Evolutionary conservation across 2,329 filamentous ascomycete species (phyloP), one percentile per base, ranked within the genome.

Genomic region (Chaetothyriales sp.): DNA sequence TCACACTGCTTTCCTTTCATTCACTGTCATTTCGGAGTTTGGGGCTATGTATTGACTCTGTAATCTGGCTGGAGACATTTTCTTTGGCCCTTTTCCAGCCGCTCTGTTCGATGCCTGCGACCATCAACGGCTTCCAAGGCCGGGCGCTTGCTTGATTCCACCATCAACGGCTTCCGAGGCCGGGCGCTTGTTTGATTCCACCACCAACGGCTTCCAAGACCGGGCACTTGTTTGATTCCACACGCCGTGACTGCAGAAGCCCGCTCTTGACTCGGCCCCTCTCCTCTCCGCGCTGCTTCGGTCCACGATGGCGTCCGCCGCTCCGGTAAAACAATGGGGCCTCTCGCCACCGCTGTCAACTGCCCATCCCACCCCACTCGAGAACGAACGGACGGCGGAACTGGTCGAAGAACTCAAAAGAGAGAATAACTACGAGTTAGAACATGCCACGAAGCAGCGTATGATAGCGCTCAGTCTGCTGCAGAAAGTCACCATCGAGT

Each of bases 381-480:
- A 98, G 67, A 78, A 84, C 52, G 77, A 83, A 58, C 79, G 85
- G 48, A 94, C 87, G 61, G 82, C 88, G 59, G 76, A 82, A 51
- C 77, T 98, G 45, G 78, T 95, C 52, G 81, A 86, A 51, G 89
- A 95, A 69, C 73, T 98, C 55, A 88, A 88, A 66, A 76, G 76
- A 43, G 86, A 95, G 69, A 90, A 94, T 69, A 95, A 92, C 49
- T 98, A 95, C 62, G 92, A 97, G 69, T 81, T 80, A 49, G 77
- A 81, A 13, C 77, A 86, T 44, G 92, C 94, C 65, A 94, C 87
- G 2, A 78, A 87, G 56, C 88, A 86, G 67, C 83, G 89, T 66
- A 74, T 82, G 60, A 72, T 78, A 62, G 85, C 94, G 18, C 78
- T 97, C 47, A 73, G 77, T 33, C 82, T 86, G 29, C 76, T 98